A percentile compares a stretch with the other conserved stretches of the same genome.
phyloP scores from a whole-genome alignment of 495 filamentous ascomycete genomes.

The Apodospora peruviana region DNA sequence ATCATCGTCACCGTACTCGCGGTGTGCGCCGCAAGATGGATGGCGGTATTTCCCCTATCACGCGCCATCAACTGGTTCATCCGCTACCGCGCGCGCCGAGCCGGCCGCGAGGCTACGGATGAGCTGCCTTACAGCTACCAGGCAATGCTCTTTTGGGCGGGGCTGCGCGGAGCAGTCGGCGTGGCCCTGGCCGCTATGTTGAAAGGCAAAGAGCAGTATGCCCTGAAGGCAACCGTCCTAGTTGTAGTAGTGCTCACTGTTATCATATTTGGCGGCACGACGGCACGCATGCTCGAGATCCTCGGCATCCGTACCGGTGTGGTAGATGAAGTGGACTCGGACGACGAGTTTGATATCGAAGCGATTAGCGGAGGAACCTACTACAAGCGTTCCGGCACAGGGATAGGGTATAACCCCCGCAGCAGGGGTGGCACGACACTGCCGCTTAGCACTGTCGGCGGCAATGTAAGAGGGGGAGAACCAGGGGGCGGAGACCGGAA shows the following conservation, averaged over 20 bases:
- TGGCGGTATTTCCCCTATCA: constrained; percentile 90
- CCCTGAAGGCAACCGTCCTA: constrained; percentile 83
- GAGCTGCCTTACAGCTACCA: constrained; percentile 91
- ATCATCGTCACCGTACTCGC: constrained; percentile 87
- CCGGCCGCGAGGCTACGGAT: constrained; percentile 71
- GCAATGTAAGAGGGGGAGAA: constrained; percentile 23
- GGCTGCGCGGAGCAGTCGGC: constrained; percentile 90
- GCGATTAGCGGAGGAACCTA: constrained; percentile 65
- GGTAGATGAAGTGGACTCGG: constrained; percentile 91
- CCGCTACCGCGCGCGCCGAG: constrained; percentile 75
- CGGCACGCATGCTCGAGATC: constrained; percentile 97
- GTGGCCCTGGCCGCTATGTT: constrained; percentile 93
- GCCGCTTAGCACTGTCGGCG: constrained; percentile 47
- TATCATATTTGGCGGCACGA: constrained; percentile 97
- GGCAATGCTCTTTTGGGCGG: constrained; percentile 98
- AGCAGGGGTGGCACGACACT: constrained; percentile 46
- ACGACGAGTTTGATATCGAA: constrained; percentile 98
- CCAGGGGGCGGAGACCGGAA: constrained; percentile 22
- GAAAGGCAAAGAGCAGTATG: constrained; percentile 66
- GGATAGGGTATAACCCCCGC: constrained; percentile 70
- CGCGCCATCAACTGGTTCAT: constrained; percentile 90
- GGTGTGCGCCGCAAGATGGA: constrained; percentile 86
- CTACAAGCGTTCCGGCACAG: constrained; percentile 65
- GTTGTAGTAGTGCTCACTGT: constrained; percentile 97
- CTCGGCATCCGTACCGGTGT: constrained; percentile 90